These are phyloP conservation scores for Neurospora intermedia DNA, from an alignment of 495 filamentous ascomycete species.

Conservation along the genomic window DNA sequence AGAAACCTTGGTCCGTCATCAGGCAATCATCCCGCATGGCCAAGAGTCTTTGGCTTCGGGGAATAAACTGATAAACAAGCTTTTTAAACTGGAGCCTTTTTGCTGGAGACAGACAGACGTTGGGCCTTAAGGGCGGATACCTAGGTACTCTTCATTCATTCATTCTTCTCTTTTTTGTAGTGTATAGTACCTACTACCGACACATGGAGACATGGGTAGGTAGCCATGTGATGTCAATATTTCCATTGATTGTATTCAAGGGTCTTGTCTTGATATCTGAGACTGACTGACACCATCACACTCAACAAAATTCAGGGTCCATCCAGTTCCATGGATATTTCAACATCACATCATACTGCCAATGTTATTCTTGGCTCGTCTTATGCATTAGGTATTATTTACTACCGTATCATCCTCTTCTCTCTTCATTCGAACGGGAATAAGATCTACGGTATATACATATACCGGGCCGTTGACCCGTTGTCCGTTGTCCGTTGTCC, in stretches of 20 bases:
- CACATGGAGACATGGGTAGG: background rate
- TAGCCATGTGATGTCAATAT: background rate
- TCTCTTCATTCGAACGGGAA: too few species aligned
- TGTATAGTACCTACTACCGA: too few species aligned
- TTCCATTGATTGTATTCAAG: background rate
- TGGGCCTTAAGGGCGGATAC: background rate
- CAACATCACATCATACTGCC: background rate
- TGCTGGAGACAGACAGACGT: background rate
- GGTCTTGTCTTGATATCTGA: background rate
- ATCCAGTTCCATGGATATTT: background rate
- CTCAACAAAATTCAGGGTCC: background rate
- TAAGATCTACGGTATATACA: background rate
- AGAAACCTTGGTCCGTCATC: too few species aligned
- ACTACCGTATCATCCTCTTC: background rate
- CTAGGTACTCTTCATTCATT: background rate
- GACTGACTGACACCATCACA: background rate
- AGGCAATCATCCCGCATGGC: background rate
- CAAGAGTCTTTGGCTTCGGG: background rate
- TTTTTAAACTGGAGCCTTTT: background rate
- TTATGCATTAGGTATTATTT: background rate
- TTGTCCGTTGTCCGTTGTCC: background rate
- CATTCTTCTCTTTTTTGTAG: background rate
- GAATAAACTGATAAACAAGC: background rate
- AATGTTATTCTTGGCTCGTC: background rate
- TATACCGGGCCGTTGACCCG: background rate